A percentile compares a stretch with the other conserved stretches of the same genome.
These are phyloP conservation scores for Aspergillus neoniger DNA, from an alignment of 2,329 filamentous ascomycete genomes.

Conservation along the genomic window DNA sequence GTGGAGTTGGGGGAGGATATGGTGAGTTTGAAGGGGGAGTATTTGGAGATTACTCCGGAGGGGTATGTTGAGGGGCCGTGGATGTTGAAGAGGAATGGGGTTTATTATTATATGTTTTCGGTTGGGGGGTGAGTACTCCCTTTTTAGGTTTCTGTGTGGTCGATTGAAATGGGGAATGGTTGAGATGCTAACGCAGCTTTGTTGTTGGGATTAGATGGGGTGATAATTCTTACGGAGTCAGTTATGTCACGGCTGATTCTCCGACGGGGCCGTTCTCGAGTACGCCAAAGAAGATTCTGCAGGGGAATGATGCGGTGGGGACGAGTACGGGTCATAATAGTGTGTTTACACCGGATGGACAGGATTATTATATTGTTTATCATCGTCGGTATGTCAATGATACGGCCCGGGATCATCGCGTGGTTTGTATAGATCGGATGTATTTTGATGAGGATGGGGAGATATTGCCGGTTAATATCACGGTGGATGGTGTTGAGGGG, in stretches of 20 bases:
- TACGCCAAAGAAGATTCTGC: slow-evolving; percentile 40
- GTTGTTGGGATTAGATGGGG: slow-evolving; percentile 38
- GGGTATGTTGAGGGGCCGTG: slow-evolving; percentile 50
- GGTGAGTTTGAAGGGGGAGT: slow-evolving; percentile 48
- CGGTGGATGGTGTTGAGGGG: slow-evolving; percentile 29
- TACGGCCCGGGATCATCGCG: slow-evolving; percentile 49
- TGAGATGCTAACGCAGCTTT: not conserved
- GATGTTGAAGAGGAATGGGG: slow-evolving; percentile 47
- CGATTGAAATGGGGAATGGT: too few species aligned
- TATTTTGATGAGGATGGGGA: slow-evolving; percentile 49
- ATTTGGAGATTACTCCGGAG: slow-evolving; percentile 50
- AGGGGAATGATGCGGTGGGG: slow-evolving; percentile 27
- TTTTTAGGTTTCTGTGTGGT: not conserved
- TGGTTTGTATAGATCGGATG: slow-evolving; percentile 53
- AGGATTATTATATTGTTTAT: slow-evolving; percentile 51
- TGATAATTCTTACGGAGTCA: slow-evolving; percentile 50
- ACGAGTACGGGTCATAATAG: slow-evolving; percentile 47
- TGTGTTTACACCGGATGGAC: slow-evolving; percentile 41
- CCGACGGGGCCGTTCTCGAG: slow-evolving; percentile 48
- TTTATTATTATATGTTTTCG: slow-evolving; percentile 51
- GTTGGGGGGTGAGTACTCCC: slow-evolving; percentile 38
- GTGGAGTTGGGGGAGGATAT: slow-evolving; percentile 49
- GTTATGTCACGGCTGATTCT: slow-evolving; percentile 45
- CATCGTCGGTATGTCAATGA: slow-evolving; percentile 51
- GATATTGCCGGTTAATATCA: slow-evolving; percentile 48